Conservation (phyloP, 371 early-diverging fungal species). For the Mucor mucedo region DNA sequence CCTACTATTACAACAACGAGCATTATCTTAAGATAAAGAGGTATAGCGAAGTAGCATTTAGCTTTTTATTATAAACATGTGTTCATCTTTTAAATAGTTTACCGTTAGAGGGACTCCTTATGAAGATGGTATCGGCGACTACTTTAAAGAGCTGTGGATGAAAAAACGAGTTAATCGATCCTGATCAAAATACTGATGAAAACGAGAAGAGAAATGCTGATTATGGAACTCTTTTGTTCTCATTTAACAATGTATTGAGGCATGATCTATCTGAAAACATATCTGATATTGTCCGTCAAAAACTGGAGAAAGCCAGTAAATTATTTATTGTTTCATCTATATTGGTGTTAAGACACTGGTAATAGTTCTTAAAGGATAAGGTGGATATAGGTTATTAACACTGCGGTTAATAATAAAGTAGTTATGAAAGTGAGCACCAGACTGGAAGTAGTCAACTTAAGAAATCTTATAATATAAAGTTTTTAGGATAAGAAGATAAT, state of each 20-base stretch:
- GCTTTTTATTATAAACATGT: conserved; percentile 1
- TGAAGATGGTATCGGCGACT: conserved; percentile 3
- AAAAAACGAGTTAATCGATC: conserved; percentile 1
- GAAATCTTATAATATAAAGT: too few relatives aligned
- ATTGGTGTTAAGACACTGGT: too few relatives aligned
- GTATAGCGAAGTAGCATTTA: conserved; percentile 1
- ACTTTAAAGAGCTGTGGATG: conserved; percentile 3
- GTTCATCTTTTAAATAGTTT: conserved; percentile 4
- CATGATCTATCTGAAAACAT: conserved; percentile 3
- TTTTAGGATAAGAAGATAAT: too few relatives aligned
- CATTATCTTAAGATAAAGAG: conserved; percentile 1
- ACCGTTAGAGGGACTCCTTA: conserved; percentile 4
- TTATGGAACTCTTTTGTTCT: conserved; percentile 1
- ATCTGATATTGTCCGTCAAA: conserved; percentile 3
- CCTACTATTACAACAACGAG: conserved; percentile 1
- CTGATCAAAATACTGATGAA: conserved; percentile 2
- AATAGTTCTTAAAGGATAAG: too few relatives aligned
- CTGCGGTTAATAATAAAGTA: too few relatives aligned
- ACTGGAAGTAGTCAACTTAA: too few relatives aligned
- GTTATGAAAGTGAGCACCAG: too few relatives aligned
- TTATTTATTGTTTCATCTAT: conserved; percentile 4
- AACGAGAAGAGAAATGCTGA: conserved; percentile 2
- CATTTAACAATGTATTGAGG: conserved; percentile 1
- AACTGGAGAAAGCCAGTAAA: conserved; percentile 3
- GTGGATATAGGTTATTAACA: too few relatives aligned